Base-by-base conservation (phyloP, 192 early-diverging fungal genomes). In the Linnemannia schmuckeri region DNA sequence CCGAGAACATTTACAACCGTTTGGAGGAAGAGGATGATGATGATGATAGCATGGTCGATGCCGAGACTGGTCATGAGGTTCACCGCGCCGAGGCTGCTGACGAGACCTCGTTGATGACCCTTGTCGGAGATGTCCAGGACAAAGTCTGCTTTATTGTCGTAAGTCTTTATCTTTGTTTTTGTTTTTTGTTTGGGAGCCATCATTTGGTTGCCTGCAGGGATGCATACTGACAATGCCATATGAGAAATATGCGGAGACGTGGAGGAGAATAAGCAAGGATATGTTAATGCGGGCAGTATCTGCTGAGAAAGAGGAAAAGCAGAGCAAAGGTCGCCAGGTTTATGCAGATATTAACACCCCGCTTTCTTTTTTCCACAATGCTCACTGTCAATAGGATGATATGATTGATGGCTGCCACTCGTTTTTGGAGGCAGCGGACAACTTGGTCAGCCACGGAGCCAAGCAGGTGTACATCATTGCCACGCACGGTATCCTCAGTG, bases 401-500 rank as follows among this genome's bases (percentile, higher is more conserved):
- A 96, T 97, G 89, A 97, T 99, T 81, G 98, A 99, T 82, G 92
- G 93, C 33, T 93, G 95, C 75, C 93, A 94, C 77, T 96, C 97
- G n/a, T 98, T 98, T 86, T 88, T 98, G 82, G 96, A 97, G 76
- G 96, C 98, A 24, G 96, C 97, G 70, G 95, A 97, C 78, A 96
- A 97, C 80, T 90, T 99, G 81, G 94, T 97, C 80, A 92, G 92
- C 63, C 96, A 97, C 82, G 87, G 89, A 77, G 96, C 95, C 8
- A 94, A 94, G 78, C 90, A 90, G 37, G 97, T 99, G 20, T 95
- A 96, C 80, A 94, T 98, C 70, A 94, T 99, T 76, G 97, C 97
- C 0, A 97, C 97, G 8, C 99, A 99, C 78, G 99, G 97, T 33
- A 95, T 99, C 77, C 90, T 99, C 55, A 97, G 96, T 75, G 96